Evolutionary conservation across 2,329 filamentous ascomycete species (phyloP).

Genomic region (Sporothrix euskadiensis): DNA sequence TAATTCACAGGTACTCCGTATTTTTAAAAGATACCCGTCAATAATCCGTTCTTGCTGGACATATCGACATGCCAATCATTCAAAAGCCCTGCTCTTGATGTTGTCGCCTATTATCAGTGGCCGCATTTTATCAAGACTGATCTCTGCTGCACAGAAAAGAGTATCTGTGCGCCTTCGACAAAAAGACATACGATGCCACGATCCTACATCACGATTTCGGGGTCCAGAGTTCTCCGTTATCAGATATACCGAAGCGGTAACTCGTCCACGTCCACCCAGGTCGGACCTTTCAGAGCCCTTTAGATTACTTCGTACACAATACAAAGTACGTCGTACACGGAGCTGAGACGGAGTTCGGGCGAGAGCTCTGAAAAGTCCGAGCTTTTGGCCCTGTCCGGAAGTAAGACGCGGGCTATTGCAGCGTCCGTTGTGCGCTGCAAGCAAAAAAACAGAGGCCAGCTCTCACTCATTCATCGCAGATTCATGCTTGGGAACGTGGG

Average conservation of each 20-base stretch:
- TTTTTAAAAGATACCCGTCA: no score
- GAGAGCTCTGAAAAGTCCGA: slow-evolving; percentile 5
- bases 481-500: slow-evolving; percentile 4
- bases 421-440: background rate
- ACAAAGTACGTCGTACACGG: no score
- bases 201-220: background rate
- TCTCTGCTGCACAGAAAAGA: background rate
- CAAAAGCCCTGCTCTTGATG: background rate
- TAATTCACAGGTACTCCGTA: no score
- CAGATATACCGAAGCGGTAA: background rate
- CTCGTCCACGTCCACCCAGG: background rate
- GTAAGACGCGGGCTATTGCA: slow-evolving; percentile 16
- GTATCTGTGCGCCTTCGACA: no score
- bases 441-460: background rate
- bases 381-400: background rate
- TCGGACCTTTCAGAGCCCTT: slow-evolving; percentile 9
- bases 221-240: background rate
- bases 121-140: background rate
- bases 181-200: background rate
- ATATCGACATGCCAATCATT: slow-evolving; percentile 3
- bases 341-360: background rate
- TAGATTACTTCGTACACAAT: background rate
- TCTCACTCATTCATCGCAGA: background rate
- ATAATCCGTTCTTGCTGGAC: background rate
- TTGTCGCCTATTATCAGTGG: background rate